Percentiles rank a stretch among this genome's conserved stretches.
These are phyloP conservation scores for Perilla frutescens DNA, from an alignment of 257 asterid species.

Conservation along the genomic window DNA sequence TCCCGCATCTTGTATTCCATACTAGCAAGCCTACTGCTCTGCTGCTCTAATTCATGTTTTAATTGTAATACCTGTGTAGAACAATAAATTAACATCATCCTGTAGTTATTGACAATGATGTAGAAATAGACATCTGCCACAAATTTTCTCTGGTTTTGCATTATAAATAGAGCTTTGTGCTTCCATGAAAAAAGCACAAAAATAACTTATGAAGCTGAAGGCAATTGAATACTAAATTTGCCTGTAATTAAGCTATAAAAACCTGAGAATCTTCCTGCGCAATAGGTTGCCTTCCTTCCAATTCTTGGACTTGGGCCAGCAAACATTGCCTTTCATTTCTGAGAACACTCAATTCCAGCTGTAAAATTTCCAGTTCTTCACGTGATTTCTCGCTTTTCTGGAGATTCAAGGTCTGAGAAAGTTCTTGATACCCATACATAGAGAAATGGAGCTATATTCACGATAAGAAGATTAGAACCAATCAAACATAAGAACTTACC, in stretches of 20 bases:
- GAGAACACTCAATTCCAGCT: slow-evolving; percentile 54
- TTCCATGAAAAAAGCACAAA: not conserved
- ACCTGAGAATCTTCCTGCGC: slow-evolving; percentile 53
- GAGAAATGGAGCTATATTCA: slow-evolving; percentile 26
- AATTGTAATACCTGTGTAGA: slow-evolving; percentile 41
- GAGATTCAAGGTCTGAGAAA: slow-evolving; percentile 39
- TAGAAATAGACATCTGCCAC: not conserved
- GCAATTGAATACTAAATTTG: not conserved
- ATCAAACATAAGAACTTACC: slow-evolving; percentile 41
- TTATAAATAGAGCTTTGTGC: not conserved
- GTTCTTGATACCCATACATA: slow-evolving; percentile 24
- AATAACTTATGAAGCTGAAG: not conserved
- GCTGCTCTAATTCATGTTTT: slow-evolving; percentile 50
- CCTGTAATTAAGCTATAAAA: slow-evolving; percentile 25
- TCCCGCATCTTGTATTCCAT: slow-evolving; percentile 50
- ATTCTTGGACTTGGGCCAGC: slow-evolving; percentile 45
- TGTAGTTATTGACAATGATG: slow-evolving; percentile 17
- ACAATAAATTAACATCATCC: slow-evolving; percentile 26
- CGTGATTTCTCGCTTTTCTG: slow-evolving; percentile 40
- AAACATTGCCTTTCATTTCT: slow-evolving; percentile 56
- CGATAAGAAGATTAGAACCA: slow-evolving; percentile 22
- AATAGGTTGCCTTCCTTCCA: slow-evolving; percentile 40
- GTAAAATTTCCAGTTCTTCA: slow-evolving; percentile 53
- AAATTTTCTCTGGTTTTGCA: not conserved
- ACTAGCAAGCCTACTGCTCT: slow-evolving; percentile 43